Evolutionary conservation across 2,329 filamentous ascomycete genomes (phyloP), one percentile per base, ranked within the genome.

Genomic region (Trichoderma afroharzianum): DNA sequence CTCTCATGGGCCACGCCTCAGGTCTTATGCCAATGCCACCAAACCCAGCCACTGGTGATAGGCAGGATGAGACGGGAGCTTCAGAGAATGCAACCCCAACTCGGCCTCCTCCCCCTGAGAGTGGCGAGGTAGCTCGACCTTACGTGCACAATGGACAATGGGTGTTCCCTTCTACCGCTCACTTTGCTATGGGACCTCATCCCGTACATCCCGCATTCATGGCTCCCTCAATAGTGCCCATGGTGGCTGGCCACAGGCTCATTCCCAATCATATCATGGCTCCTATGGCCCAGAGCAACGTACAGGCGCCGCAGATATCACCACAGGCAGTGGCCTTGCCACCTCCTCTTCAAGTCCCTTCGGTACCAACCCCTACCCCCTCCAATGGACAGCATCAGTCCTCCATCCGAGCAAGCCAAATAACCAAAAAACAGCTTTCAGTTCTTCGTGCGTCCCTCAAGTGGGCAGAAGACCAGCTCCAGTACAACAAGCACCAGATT

Each of bases 401-500:
- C n/a, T 89, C 88, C 7, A 90, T 90, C 73, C 84, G 84, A 26
- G 85, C 85, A 4, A 90, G 88, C 74, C 86, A 88, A n/a, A 88
- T 90, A 74, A 90, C 87, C 8, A 87, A 82, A 76, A 87, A 86
- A 74, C 88, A 90, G 74, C 84, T 90, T 63, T 83, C 85, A 26
- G 79, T 81, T 55, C 83, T 91, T 68, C 84, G 83, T 53, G 75
- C 77, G n/a, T 84, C 84, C n/a, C 81, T 91, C 72, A 87, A 85
- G 75, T 85, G 86, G 71, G 82, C 87, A 53, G 85, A 90, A 73
- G 85, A 88, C 72, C 88, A 91, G 74, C 78, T 91, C 58, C 84
- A 85, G 67, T 89, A 87, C 81, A 90, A 91, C 76, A 86, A 84
- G 74, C 87, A 90, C 73, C 88, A 90, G 74, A 88, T 90, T 73